Conservation (phyloP, 2,329 filamentous ascomycete species). For the Didymella pinodella region DNA sequence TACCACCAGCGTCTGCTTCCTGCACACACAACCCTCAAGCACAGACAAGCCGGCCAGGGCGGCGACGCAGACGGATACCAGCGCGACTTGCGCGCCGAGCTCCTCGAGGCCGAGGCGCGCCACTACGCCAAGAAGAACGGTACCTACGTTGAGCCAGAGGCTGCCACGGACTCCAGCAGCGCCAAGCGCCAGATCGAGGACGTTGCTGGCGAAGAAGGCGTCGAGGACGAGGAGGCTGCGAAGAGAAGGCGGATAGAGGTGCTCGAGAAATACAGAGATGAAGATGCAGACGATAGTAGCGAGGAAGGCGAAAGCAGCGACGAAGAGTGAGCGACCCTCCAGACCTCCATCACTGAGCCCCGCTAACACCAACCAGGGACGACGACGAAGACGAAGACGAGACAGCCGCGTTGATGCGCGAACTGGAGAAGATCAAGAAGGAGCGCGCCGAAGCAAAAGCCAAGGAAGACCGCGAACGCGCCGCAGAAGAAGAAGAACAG, state of each 20-base stretch:
- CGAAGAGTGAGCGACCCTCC: slow-evolving; percentile 58
- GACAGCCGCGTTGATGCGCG: slow-evolving; percentile 86
- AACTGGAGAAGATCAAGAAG: slow-evolving; percentile 91
- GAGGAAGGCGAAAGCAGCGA: slow-evolving; percentile 64
- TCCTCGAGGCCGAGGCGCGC: slow-evolving; percentile 85
- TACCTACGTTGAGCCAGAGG: slow-evolving; percentile 59
- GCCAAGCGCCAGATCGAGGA: slow-evolving; percentile 72
- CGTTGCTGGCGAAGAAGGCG: slow-evolving; percentile 52
- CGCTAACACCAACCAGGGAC: slow-evolving; percentile 42
- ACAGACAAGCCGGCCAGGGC: slow-evolving; percentile 84
- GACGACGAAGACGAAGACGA: slow-evolving; percentile 77
- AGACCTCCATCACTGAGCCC: not conserved
- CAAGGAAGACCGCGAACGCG: slow-evolving; percentile 80
- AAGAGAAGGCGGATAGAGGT: slow-evolving; percentile 78
- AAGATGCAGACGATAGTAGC: slow-evolving; percentile 78
- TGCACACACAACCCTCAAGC: slow-evolving; percentile 90
- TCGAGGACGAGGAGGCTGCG: slow-evolving; percentile 74
- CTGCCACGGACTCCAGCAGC: slow-evolving; percentile 50
- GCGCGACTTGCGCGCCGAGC: slow-evolving; percentile 87
- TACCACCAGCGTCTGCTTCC: slow-evolving; percentile 97
- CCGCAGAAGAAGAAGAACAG: slow-evolving; percentile 81
- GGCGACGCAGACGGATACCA: slow-evolving; percentile 73
- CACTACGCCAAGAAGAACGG: slow-evolving; percentile 88
- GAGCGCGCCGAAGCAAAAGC: slow-evolving; percentile 84
- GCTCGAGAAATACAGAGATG: slow-evolving; percentile 84